Evolutionary conservation across 768 basidiomycete species (phyloP).

Genomic region (Lactifluus volemus): DNA sequence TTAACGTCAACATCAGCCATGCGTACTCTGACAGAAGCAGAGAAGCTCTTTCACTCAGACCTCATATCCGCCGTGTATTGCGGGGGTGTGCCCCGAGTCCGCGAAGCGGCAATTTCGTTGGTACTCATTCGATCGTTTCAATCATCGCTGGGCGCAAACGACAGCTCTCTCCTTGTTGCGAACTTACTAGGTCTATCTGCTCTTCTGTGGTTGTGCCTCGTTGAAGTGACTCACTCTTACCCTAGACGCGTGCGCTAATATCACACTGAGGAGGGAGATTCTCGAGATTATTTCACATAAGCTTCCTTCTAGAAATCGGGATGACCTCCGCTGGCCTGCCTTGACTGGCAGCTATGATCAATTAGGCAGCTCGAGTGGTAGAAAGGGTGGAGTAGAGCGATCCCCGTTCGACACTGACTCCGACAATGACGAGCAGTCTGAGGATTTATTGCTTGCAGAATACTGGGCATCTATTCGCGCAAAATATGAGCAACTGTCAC

Average conservation of each 20-base stretch:
- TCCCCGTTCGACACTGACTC: constrained; percentile 25
- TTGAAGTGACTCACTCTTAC: neutral
- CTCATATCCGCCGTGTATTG: constrained; percentile 44
- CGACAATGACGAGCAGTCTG: constrained; percentile 31
- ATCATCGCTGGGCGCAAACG: constrained; percentile 59
- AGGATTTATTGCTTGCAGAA: constrained; percentile 29
- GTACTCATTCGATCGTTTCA: constrained; percentile 68
- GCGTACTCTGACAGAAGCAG: constrained; percentile 54
- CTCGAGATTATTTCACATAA: constrained; percentile 74
- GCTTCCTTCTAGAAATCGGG: constrained; percentile 37
- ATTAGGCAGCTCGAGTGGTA: constrained; percentile 22
- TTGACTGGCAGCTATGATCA: constrained; percentile 39
- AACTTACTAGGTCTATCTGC: constrained; percentile 47
- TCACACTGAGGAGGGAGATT: constrained; percentile 81
- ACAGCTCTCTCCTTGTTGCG: constrained; percentile 48
- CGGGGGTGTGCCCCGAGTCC: constrained; percentile 62
- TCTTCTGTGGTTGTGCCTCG: neutral
- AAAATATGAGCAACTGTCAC: constrained; percentile 42
- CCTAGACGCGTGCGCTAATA: constrained; percentile 62
- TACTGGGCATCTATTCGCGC: constrained; percentile 58
- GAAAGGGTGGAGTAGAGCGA: constrained; percentile 20
- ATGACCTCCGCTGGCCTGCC: constrained; percentile 73
- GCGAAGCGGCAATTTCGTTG: constrained; percentile 65
- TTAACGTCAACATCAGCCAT: constrained; percentile 39
- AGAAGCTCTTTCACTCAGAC: constrained; percentile 59